Evolutionary conservation across 305 asterid genomes (phyloP).

Genomic region (Euphrasia arctica): DNA sequence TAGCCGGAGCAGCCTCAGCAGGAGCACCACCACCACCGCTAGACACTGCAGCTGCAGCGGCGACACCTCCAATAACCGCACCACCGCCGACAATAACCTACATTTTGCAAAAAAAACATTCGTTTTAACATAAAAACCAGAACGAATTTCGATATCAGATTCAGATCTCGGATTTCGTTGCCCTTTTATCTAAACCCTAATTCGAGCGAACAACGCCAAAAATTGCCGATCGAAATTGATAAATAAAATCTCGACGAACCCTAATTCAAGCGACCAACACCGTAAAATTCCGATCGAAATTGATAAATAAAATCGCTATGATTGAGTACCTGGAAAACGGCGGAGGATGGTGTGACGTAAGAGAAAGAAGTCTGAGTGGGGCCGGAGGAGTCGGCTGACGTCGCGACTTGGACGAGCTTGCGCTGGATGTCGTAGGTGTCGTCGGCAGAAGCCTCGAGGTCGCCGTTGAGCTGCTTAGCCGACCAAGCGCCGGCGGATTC

Average conservation of each 20-base stretch:
- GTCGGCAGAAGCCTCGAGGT: conserved; percentile 50
- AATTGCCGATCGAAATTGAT: too few species aligned
- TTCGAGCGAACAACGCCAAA: too few species aligned
- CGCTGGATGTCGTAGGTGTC: conserved; percentile 49
- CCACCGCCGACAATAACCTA: conserved; percentile 58
- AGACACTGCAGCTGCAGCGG: conserved; percentile 52
- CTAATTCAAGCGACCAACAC: background rate
- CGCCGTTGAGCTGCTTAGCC: conserved; percentile 55
- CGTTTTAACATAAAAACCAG: too few species aligned
- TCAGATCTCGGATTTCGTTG: background rate
- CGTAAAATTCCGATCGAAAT: too few species aligned
- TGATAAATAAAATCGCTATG: background rate
- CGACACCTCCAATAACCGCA: conserved; percentile 49
- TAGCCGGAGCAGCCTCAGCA: conserved; percentile 54
- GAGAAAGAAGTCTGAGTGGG: conserved; percentile 61
- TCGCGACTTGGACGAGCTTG: conserved; percentile 57
- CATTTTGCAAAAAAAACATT: background rate
- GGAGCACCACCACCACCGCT: conserved; percentile 42
- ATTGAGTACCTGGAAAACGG: conserved; percentile 52
- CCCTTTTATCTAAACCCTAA: too few species aligned
- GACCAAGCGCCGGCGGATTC: conserved; percentile 46
- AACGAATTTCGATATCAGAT: background rate
- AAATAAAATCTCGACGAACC: too few species aligned
- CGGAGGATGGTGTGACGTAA: conserved; percentile 47
- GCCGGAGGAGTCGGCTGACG: conserved; percentile 49